These are phyloP conservation scores for Kodamaea fukazawae DNA, from an alignment of 805 yeast species.

Conservation along the genomic window DNA sequence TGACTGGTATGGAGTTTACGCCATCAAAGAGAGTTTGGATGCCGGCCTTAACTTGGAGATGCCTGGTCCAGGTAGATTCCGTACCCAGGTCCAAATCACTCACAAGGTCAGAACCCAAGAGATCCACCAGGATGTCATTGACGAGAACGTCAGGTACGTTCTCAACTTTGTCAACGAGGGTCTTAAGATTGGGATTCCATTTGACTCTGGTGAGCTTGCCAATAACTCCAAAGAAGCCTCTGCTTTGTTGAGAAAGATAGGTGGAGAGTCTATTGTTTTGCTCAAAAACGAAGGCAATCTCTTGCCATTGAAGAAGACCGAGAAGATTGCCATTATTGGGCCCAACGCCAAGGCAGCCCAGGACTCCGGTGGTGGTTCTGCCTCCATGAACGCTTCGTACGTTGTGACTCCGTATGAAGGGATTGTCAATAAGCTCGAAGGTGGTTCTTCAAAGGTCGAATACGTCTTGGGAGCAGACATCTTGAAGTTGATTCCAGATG, in stretches of 20 bases:
- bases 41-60: conserved; percentile 63
- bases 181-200: conserved; percentile 38
- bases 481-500: conserved; percentile 31
- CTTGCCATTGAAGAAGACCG: conserved; percentile 43
- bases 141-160: conserved; percentile 48
- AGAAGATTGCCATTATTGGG: conserved; percentile 52
- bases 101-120: conserved; percentile 44
- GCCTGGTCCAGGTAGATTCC: conserved; percentile 58
- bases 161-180: conserved; percentile 47
- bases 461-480: conserved; percentile 33
- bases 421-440: conserved; percentile 29
- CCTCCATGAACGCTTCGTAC: conserved; percentile 48
- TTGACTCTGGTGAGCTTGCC: conserved; percentile 29
- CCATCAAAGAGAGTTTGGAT: conserved; percentile 45
- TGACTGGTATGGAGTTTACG: conserved; percentile 62
- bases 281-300: conserved; percentile 50
- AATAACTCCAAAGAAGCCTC: conserved; percentile 40
- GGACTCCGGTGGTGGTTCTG: conserved; percentile 64
- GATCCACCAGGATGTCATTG: conserved; percentile 38
- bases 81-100: conserved; percentile 38
- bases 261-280: conserved; percentile 53
- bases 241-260: conserved; percentile 12
- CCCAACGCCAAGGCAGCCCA: conserved; percentile 53
- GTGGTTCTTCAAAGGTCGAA: conserved; percentile 19
- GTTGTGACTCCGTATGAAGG: conserved; percentile 48